Percentiles rank a stretch among this genome's conserved stretches.
Conservation (phyloP, 1,284 basidiomycete species). For the Microbotryum lychnidis-dioicae region DNA sequence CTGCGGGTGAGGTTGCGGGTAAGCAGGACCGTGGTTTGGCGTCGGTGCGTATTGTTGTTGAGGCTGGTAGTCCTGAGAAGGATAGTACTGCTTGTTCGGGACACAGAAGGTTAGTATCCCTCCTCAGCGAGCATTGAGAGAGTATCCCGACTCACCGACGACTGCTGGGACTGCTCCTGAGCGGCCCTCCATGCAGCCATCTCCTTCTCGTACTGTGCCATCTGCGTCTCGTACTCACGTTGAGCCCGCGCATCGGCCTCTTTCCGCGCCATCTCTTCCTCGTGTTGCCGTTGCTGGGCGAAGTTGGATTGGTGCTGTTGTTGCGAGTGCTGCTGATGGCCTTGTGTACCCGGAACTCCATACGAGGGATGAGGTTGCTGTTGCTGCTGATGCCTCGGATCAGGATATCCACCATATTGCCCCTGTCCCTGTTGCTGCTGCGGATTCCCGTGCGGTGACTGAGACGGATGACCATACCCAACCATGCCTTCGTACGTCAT, state of each 20-base stretch:
- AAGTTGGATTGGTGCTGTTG: not conserved
- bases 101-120: no score
- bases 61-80: not conserved
- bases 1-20: not conserved
- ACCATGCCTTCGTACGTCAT: conserved; percentile 35
- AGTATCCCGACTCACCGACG: no score
- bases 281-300: not conserved
- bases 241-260: not conserved
- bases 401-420: not conserved
- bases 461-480: conserved; percentile 8
- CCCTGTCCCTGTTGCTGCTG: not conserved
- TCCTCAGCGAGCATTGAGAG: no score
- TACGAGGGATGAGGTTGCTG: not conserved
- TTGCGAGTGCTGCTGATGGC: not conserved
- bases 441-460: not conserved
- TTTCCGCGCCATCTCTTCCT: not conserved
- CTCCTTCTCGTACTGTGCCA: conserved; percentile 20
- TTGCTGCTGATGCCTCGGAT: conserved; percentile 2
- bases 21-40: no score
- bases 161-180: not conserved
- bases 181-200: conserved; percentile 2
- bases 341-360: not conserved
- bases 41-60: conserved; percentile 9
- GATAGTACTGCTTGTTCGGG: conserved; percentile 13
- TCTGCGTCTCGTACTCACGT: conserved; percentile 22